These are phyloP conservation scores for Marsdenia floribunda DNA, from an alignment of 257 asterid species.

Conservation along the genomic window DNA sequence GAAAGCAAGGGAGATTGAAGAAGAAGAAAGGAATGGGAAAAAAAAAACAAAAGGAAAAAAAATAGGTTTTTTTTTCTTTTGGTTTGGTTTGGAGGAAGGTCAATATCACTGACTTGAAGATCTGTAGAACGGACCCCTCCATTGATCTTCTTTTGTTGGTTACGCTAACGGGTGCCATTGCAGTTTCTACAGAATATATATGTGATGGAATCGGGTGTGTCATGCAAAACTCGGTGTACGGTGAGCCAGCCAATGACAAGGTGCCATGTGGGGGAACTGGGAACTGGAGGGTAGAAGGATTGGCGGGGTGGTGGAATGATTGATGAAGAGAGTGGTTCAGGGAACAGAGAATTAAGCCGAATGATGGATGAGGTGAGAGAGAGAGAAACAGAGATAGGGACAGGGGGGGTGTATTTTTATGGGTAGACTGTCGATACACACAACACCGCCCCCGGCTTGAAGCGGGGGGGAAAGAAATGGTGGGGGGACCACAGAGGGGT, in stretches of 20 bases:
- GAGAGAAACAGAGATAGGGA: background rate
- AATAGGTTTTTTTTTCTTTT: background rate
- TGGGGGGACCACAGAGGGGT: conserved; percentile 25
- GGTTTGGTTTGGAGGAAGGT: conserved; percentile 33
- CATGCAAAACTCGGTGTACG: background rate
- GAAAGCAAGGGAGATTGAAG: conserved; percentile 1
- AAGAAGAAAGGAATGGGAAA: background rate
- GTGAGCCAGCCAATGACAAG: conserved; percentile 1
- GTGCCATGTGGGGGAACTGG: background rate
- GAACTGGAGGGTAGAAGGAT: background rate
- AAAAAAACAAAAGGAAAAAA: background rate
- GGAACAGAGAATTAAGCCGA: too few relatives aligned
- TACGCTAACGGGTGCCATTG: conserved; percentile 25
- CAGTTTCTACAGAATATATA: background rate
- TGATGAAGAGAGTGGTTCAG: background rate
- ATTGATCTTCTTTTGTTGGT: conserved; percentile 20
- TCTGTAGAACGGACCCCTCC: conserved; percentile 25
- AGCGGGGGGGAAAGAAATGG: conserved; percentile 2
- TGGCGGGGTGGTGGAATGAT: conserved; percentile 2
- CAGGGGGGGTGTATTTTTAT: background rate
- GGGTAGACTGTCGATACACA: conserved; percentile 3
- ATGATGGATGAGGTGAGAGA: background rate
- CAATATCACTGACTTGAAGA: conserved; percentile 25
- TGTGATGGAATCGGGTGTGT: background rate
- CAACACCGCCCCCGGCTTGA: conserved; percentile 10